Conservation (phyloP, 1,284 basidiomycete genomes). For the Singerocomus inundabilis region DNA sequence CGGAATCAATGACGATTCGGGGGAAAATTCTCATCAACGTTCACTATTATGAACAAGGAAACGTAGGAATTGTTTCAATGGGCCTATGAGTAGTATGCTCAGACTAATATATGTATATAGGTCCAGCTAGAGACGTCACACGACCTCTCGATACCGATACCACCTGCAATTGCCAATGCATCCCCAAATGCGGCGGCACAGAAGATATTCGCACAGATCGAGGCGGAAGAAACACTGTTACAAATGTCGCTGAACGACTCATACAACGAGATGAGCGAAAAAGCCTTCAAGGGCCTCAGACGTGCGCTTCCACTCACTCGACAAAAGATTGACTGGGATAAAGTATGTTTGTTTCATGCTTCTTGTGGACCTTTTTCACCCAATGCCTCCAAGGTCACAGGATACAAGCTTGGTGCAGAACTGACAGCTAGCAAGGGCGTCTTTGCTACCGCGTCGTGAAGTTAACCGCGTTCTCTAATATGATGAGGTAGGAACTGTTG, state of each 20-base stretch:
- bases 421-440: slow-evolving; percentile 68
- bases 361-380: neutral
- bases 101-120: slow-evolving; percentile 42
- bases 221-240: slow-evolving; percentile 73
- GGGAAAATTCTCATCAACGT: slow-evolving; percentile 80
- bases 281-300: slow-evolving; percentile 86
- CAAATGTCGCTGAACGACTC: slow-evolving; percentile 76
- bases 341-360: slow-evolving; percentile 47
- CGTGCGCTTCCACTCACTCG: slow-evolving; percentile 89
- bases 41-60: slow-evolving; percentile 96
- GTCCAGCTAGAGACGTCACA: slow-evolving; percentile 86
- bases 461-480: neutral
- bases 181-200: slow-evolving; percentile 56
- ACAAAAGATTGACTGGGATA: slow-evolving; percentile 94
- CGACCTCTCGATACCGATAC: slow-evolving; percentile 61
- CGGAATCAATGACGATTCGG: slow-evolving; percentile 47
- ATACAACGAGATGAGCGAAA: slow-evolving; percentile 86
- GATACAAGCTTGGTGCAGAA: slow-evolving; percentile 86
- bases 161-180: slow-evolving; percentile 51
- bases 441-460: slow-evolving; percentile 45
- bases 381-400: slow-evolving; percentile 55
- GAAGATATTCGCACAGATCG: slow-evolving; percentile 80
- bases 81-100: neutral
- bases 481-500: slow-evolving; percentile 1
- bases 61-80: slow-evolving; percentile 51